Evolutionary conservation across 345 rosid genomes (phyloP), one percentile per base, ranked within the genome.

Genomic region (Orychophragmus violaceus): DNA sequence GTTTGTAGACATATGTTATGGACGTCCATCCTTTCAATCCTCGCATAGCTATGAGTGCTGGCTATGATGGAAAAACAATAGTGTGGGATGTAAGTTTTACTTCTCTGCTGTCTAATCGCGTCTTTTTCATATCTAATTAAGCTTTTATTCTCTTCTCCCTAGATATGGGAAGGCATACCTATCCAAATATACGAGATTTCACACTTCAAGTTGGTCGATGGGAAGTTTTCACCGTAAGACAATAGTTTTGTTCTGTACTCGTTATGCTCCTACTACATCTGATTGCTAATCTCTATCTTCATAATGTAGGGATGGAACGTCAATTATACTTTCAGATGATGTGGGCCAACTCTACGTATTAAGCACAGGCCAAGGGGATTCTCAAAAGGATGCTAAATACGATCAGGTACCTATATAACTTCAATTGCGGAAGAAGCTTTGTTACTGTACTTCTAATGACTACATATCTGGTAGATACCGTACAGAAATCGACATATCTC

Each of bases 91-190:
- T 95, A 80, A 84, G 99, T 87, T 75, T 68, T 70, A n/a, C 69
- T 58, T 18, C 33, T 50, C 54, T 35, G 14, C 27, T 55, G 32
- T 45, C 65, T 36, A 64, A 53, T 18, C 54, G 50, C 58, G 46
- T 75, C 67, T 68, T 16, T 25, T 2, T 35, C 55, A 52, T 45
- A 70, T 68, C 21, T 64, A 68, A 25, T 73, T 55, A 58, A 29
- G 32, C 50, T 64, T 50, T 59, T 64, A 51, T 74, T 39, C 46
- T 75, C 30, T 56, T 68, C 62, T 37, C 64, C 64, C 60, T 77
- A 95, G 99, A 95, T 95, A 74, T 95, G 99, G 99, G 97, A 89
- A 83, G 99, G 99, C 66, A 83, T 66, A 71, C 96, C 99, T 23
- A 91, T 95, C 74, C 77, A 70, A 78, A 83, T 82, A 74, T 91